Base-by-base conservation (phyloP, 495 filamentous ascomycete genomes). In the Oidiodendron maius region DNA sequence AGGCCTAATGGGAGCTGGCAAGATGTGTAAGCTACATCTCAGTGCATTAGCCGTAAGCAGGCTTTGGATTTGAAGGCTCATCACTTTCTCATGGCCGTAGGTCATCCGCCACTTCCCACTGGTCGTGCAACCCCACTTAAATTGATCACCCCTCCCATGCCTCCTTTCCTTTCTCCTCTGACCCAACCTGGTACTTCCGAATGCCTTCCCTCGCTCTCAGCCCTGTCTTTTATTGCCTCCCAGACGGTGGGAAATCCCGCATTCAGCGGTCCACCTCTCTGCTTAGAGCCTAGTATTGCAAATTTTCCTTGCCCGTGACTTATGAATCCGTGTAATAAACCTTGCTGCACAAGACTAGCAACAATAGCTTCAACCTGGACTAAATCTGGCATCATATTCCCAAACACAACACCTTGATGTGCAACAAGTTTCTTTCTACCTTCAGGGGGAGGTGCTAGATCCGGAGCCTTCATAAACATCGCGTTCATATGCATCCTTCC, bases 311-410 rank as follows among this genome's bases (percentile, higher is more conserved):
- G 81, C 25, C 74, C 69, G 55, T 93, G 86, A 10, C 86, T 86
- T 18, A 96, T 75, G 55, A 91, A 98, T 4, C 93, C 93, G 47
- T 83, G 81, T 42, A 96, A 73, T n/a, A 96, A 69, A 6, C 83
- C 85, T 62, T 95, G 88, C 22, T 83, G 81, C 13, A 95, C 75
- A 5, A 96, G 69, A 1, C 83, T 85, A 1, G 86, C 76, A 9
- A 94, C 70, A 3, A 89, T 80, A 2, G 75, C 78, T 64, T 96
- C 93, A n/a, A 95, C 71, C 53, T 84, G 83, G 1, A 76, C 65
- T 59, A 83, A 70, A 34, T 79, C 65, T 12, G 80, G 69, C 34
- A 69, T 62, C 36, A 72, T 66, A 58, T 78, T 80, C 20, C 74
- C 74, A 56, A 57, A 80, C 49, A 68, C 67, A 55, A 66, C 61